Evolutionary conservation across 148 eudicot genomes (phyloP), one percentile per base, ranked within the genome.

Genomic region (Fagopyrum homotropicum): DNA sequence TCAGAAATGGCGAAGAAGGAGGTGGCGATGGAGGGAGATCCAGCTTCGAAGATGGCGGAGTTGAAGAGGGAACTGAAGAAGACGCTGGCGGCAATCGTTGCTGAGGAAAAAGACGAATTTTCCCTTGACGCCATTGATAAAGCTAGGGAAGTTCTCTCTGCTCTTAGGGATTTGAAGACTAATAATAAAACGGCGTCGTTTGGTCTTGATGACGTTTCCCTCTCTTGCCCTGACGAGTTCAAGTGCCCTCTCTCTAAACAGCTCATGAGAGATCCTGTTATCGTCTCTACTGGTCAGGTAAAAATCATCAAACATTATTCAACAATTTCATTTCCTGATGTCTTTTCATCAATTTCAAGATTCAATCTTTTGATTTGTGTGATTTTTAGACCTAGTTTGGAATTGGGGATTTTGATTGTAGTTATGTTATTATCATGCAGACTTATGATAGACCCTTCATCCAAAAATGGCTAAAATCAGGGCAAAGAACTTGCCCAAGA

Each of bases 201-300:
- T n/a, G 69, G 51, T 72, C 45, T 77, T 16, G 68, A 19, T 40
- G 72, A 74, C 40, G 46, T 79, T 15, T 52, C 77, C 16, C 35
- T 66, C 6, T 73, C 78, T 45, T 78, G 81, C 69, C 98, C 98
- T 7, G 84, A 84, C 17, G 89, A 87, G 76, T 95, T 87, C 73
- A 78, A 84, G 47, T 95, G 98, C 64, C 97, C 98, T 19, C 87
- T 95, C 72, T 95, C 98, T 9, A 89, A 92, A 64, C 84, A 83
- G 43, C 86, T 95, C 50, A 95, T 95, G 96, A 82, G 76, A 59
- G 93, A 95, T 85, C 98, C 98, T 49, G 98, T 95, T 40, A 75
- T 92, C 59, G 72, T 95, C 59, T 78, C 97, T 75, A 79, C 97
- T 57, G 98, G 97, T 45, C 93, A 86, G 93, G 98, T 89, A 50